Evolutionary conservation across 306 rosid genomes (phyloP).

Genomic region (Vachellia collinsii): DNA sequence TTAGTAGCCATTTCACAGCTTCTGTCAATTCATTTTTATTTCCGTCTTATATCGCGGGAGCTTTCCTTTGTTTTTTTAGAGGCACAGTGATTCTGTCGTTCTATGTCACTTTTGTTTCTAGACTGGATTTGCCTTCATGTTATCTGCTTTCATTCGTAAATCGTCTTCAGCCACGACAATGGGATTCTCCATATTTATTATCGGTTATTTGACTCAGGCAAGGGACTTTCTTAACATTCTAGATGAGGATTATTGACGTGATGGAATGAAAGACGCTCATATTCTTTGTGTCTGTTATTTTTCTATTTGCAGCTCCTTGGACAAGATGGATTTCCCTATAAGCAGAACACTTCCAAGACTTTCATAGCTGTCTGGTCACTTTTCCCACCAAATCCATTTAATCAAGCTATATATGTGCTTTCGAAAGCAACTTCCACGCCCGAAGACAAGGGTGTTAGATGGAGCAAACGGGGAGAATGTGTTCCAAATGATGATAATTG

Average conservation of each 20-base stretch:
- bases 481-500: constrained; percentile 46
- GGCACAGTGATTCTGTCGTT: constrained; percentile 7
- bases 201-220: constrained; percentile 82
- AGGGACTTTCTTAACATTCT: constrained; percentile 41
- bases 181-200: constrained; percentile 69
- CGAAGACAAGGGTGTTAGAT: constrained; percentile 68
- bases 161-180: constrained; percentile 77
- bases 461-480: constrained; percentile 71
- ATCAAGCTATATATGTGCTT: constrained; percentile 63
- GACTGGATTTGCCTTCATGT: constrained; percentile 87
- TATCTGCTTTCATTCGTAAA: constrained; percentile 79
- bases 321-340: constrained; percentile 63
- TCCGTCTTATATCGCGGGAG: neutral
- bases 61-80: neutral
- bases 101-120: constrained; percentile 36
- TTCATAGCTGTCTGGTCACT: constrained; percentile 65
- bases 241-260: constrained; percentile 5
- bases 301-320: constrained; percentile 56
- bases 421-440: constrained; percentile 58
- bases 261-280: constrained; percentile 35
- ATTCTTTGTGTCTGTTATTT: constrained; percentile 20
- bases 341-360: neutral
- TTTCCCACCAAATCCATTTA: constrained; percentile 87
- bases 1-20: constrained; percentile 8
- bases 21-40: constrained; percentile 19